Evolutionary conservation across 1,284 basidiomycete genomes (phyloP), one percentile per base, ranked within the genome.

Genomic region (Sanguinoderma infundibulare): DNA sequence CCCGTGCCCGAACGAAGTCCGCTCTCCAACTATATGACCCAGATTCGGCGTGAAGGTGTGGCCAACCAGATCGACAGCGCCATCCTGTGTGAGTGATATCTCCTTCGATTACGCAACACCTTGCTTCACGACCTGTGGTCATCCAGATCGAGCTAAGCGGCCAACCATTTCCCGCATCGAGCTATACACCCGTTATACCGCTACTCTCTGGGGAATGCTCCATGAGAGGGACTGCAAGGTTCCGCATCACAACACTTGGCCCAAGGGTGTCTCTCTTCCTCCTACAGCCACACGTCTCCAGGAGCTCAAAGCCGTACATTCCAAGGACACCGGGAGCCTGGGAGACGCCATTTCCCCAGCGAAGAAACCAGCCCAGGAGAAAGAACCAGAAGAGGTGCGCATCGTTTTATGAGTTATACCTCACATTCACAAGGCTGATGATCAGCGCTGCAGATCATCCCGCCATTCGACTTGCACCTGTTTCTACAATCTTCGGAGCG

Each of bases 41-140:
- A 89, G 72, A 85, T 84, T 60, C 78, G 93, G 60, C 83, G 94
- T 56, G 89, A 91, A 67, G 85, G 85, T 6, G 83, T 96, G 5
- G 94, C 94, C 1, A 90, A 93, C 61, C 92, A 95, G 75, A 88
- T 97, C 56, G 92, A 96, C 67, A 84, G 86, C 52, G 95, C 95
- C 10, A 92, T 96, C 54, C 75, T 96, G 4, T 79, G 92, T 92
- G 67, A 71, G 91, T 79, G 1, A 14, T 26, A 14, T 59, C 40
- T 65, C n/a, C 26, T 17, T 9, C 26, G 24, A 2, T 20, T 46
- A 46, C 14, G 4, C 20, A 26, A 12, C 2, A 22, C 22, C 57
- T 24, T 2, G 2, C 8, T 55, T 22, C 24, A 22, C 17, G 2
- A 53, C 24, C 10, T 57, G 17, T 28, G 15, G 14, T 15, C 42